Evolutionary conservation across 2,329 filamentous ascomycete genomes (phyloP).

Genomic region (Cyphellophora europaea): DNA sequence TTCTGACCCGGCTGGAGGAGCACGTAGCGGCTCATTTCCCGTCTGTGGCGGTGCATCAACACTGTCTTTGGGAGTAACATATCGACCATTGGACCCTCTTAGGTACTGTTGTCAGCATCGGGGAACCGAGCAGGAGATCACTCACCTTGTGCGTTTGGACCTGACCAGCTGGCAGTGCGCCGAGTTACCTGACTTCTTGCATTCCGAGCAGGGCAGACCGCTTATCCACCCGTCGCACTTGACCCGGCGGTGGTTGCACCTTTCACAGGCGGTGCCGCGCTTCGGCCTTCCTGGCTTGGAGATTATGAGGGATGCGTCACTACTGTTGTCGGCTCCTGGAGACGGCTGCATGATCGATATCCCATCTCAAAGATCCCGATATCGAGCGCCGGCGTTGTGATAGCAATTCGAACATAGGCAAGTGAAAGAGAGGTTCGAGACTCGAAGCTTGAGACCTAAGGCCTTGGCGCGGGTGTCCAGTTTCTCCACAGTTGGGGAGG

Average conservation of each 20-base stretch:
- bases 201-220: constrained; percentile 5
- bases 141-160: constrained; percentile 6
- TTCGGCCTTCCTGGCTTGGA: not conserved
- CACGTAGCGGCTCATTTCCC: no score
- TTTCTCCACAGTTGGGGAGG: no score
- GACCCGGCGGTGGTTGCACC: constrained; percentile 3
- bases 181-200: constrained; percentile 1
- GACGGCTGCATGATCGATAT: no score
- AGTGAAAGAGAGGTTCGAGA: no score
- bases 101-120: constrained; percentile 1
- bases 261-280: constrained; percentile 4
- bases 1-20: not conserved
- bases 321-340: no score
- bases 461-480: no score
- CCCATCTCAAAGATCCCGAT: no score
- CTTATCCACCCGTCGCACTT: constrained; percentile 5
- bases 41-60: not conserved
- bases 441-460: no score
- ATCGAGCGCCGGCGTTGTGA: no score
- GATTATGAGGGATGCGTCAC: no score
- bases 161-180: constrained; percentile 4
- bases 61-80: not conserved
- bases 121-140: not conserved
- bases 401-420: no score
- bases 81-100: not conserved